Conservation (phyloP, 1,284 basidiomycete species). For the Veloporphyrellus conicus region DNA sequence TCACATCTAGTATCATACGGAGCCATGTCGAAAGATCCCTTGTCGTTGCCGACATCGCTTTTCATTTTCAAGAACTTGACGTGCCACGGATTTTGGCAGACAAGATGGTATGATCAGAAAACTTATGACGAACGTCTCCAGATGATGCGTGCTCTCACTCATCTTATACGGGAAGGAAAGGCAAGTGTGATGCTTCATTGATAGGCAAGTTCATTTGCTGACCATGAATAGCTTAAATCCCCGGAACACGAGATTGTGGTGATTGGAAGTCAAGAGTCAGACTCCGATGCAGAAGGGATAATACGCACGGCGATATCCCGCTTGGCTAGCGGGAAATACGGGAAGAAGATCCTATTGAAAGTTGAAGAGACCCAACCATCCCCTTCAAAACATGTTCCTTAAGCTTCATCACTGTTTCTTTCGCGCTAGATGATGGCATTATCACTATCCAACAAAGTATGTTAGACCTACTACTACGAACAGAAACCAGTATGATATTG, state of each 20-base stretch:
- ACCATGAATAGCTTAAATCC: constrained; percentile 49
- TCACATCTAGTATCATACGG: constrained; percentile 81
- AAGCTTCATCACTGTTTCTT: too few species aligned
- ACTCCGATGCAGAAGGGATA: constrained; percentile 47
- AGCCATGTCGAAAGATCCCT: constrained; percentile 80
- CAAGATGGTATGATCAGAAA: constrained; percentile 60
- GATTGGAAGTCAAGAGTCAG: constrained; percentile 46
- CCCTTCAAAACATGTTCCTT: not conserved
- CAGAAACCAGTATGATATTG: too few species aligned
- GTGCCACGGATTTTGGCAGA: constrained; percentile 74
- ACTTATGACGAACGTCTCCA: constrained; percentile 38
- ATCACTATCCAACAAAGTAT: not conserved
- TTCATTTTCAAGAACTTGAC: constrained; percentile 80
- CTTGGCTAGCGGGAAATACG: constrained; percentile 51
- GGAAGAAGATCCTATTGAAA: constrained; percentile 69
- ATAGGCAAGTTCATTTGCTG: constrained; percentile 1
- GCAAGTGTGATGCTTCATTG: constrained; percentile 33
- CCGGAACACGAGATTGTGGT: constrained; percentile 65
- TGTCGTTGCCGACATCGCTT: constrained; percentile 71
- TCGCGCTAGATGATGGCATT: not conserved
- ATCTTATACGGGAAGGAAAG: constrained; percentile 52
- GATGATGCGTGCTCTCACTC: constrained; percentile 51
- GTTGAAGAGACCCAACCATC: constrained; percentile 38
- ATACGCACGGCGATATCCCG: constrained; percentile 48
- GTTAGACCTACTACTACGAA: not conserved